A percentile compares a stretch with the other conserved stretches of the same genome.
Conservation (phyloP, 2,329 filamentous ascomycete genomes). For the Cordyceps cicadae region DNA sequence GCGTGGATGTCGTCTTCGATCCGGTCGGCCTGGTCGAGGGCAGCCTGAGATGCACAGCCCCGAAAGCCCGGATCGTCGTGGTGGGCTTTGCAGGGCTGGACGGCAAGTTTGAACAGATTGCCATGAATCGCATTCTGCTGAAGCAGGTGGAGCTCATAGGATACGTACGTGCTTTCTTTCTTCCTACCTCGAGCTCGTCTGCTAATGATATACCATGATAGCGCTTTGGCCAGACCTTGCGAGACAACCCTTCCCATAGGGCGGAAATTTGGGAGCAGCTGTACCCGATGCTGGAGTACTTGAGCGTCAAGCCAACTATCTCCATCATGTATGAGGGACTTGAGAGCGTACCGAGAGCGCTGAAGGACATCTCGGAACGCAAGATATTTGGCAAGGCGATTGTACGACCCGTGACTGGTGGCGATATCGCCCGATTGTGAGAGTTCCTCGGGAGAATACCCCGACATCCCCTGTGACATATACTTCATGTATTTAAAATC, state of each 20-base stretch:
- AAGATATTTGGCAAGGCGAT: constrained; percentile 50
- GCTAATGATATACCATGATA: constrained; percentile 14
- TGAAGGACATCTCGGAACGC: constrained; percentile 41
- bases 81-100: constrained; percentile 49
- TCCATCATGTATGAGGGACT: constrained; percentile 43
- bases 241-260: constrained; percentile 39
- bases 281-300: constrained; percentile 36
- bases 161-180: constrained; percentile 31
- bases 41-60: constrained; percentile 44
- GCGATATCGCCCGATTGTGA: background rate
- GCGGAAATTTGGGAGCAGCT: constrained; percentile 43
- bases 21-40: constrained; percentile 47
- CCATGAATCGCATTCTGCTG: constrained; percentile 46
- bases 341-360: constrained; percentile 37
- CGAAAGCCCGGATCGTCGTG: constrained; percentile 46
- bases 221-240: constrained; percentile 49
- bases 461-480: background rate
- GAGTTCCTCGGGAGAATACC: background rate
- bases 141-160: constrained; percentile 45
- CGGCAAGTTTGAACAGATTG: constrained; percentile 44
- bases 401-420: constrained; percentile 28
- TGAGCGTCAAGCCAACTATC: constrained; percentile 41
- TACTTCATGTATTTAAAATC: constrained; percentile 3
- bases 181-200: background rate
- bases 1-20: constrained; percentile 51